Evolutionary conservation across 75 land plant species (phyloP).

Genomic region (Pinus taeda): DNA sequence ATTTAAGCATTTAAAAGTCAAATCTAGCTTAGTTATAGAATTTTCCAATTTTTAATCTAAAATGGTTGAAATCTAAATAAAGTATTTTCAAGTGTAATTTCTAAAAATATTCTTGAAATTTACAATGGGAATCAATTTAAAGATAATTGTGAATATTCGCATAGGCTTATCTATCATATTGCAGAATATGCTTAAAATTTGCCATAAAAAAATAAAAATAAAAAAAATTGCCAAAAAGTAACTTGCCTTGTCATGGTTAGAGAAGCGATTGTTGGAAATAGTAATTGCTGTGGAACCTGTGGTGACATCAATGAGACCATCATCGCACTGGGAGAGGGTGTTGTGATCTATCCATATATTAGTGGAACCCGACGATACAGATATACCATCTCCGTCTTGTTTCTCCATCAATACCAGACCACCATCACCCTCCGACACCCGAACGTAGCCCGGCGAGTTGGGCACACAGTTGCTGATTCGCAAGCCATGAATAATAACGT

Average conservation of each 20-base stretch:
- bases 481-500: slow-evolving; percentile 16
- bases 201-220: too few species aligned
- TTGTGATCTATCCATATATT: slow-evolving; percentile 77
- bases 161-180: too few species aligned
- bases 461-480: slow-evolving; percentile 25
- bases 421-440: neutral
- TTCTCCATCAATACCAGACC: neutral
- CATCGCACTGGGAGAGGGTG: slow-evolving; percentile 33
- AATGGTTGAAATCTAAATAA: too few species aligned
- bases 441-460: slow-evolving; percentile 4
- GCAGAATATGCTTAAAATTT: too few species aligned
- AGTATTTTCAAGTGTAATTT: too few species aligned
- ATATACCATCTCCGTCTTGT: slow-evolving; percentile 67
- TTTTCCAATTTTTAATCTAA: too few species aligned
- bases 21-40: too few species aligned
- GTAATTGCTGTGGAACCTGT: slow-evolving; percentile 56
- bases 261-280: slow-evolving; percentile 66
- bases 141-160: too few species aligned
- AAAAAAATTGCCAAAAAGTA: neutral
- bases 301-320: slow-evolving; percentile 59
- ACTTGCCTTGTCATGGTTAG: slow-evolving; percentile 65
- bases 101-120: too few species aligned
- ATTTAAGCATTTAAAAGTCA: too few species aligned
- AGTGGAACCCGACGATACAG: slow-evolving; percentile 23
- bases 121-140: too few species aligned